phyloP scores from a whole-genome alignment of 352 stramenopile genomes.

The Pythium periplocum region DNA sequence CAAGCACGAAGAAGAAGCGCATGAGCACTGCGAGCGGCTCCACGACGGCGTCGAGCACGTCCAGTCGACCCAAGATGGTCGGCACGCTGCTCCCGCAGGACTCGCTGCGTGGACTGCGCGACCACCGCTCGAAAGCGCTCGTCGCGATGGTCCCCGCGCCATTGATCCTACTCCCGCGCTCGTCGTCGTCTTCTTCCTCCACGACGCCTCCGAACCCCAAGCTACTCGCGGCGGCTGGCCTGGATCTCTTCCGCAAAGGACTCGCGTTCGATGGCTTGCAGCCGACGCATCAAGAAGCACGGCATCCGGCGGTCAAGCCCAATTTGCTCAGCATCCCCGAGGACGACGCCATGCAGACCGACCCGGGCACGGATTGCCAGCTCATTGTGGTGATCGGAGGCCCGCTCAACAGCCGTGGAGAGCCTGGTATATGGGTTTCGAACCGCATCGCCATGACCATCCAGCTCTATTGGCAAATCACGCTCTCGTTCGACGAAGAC shows the following conservation, averaged over 20 bases:
- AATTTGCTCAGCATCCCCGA: constrained; percentile 58
- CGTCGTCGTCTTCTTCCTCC: constrained; percentile 4
- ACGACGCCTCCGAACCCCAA: constrained; percentile 9
- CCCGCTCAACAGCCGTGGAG: constrained; percentile 20
- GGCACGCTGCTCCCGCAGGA: constrained; percentile 43
- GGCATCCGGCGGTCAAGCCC: constrained; percentile 37
- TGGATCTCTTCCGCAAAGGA: constrained; percentile 57
- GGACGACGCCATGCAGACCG: constrained; percentile 12
- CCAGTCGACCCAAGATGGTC: constrained; percentile 22
- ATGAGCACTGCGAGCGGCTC: not conserved
- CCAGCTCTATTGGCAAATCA: constrained; percentile 53
- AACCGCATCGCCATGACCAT: constrained; percentile 35
- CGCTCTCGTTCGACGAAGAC: constrained; percentile 28
- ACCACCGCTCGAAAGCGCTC: constrained; percentile 5
- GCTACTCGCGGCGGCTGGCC: constrained; percentile 46
- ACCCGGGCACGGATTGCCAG: constrained; percentile 20
- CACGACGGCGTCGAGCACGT: constrained; percentile 1
- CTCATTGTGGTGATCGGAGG: constrained; percentile 50
- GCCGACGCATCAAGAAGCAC: constrained; percentile 25
- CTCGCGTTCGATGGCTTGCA: constrained; percentile 43
- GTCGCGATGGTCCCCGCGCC: not conserved
- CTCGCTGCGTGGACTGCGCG: constrained; percentile 27
- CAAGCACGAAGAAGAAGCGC: not conserved
- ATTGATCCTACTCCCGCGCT: constrained; percentile 6
- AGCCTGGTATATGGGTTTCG: constrained; percentile 26